Base-by-base conservation (phyloP, 129 eudicot genomes). In the Apium graveolens region DNA sequence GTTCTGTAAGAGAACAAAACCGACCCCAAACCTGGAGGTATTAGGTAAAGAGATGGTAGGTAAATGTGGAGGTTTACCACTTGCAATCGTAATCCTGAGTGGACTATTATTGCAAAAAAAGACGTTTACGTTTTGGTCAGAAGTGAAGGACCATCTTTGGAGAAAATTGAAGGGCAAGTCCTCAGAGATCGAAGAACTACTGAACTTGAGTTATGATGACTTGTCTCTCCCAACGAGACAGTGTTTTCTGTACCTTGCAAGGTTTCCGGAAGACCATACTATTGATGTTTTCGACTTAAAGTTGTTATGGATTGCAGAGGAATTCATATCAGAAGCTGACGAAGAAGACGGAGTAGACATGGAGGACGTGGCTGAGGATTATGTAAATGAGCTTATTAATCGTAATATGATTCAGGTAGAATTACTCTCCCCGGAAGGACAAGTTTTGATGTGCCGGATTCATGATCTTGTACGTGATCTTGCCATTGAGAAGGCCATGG, bases 401-500 rank as follows among this genome's bases (percentile, higher is more conserved):
- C 41, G 42, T 1, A 68, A 68, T 32, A 12, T 68, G 73, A 68
- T 68, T 13, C 73, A 32, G n/a, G 16, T 68, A 31, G 3, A 31
- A 12, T 1, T 2, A 5, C 20, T 12, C 3, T 29, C n/a, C 11
- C 3, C 1, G 21, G 73, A 34, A 2, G 73, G 73, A 5, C 3
- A 68, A 68, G 41, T 68, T 68, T 0, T 5, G 11, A 11, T 0
- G 0, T 68, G 41, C 24, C 8, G 37, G 10, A 2, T 68, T n/a
- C 73, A 68, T 32, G 73, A 68, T 68, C 73, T 68, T 32, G 11
- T 68, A 1, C 73, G 73, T 32, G 73, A 32, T 14, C 73, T 68
- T 32, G 73, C 37, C 42, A 68, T 32, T 5, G 11, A 68, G 42
- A 68, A 68, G 42, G 73, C 73, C 24, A 14, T 0, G 73, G 42